Conservation (phyloP, 495 filamentous ascomycete genomes). For the Aspergillus panamensis region DNA sequence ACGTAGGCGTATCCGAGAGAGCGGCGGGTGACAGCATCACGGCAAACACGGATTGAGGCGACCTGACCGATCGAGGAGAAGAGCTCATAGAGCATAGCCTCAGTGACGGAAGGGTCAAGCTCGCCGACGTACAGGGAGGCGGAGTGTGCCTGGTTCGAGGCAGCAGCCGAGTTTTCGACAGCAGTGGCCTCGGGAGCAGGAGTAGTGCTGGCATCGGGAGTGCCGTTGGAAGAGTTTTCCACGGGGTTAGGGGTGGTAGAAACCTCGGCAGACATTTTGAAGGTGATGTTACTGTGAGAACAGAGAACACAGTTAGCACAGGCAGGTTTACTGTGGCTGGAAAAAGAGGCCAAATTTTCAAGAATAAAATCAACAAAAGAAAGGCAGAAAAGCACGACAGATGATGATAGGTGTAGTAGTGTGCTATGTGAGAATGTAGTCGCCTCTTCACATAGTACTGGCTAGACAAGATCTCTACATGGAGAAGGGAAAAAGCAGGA, state of each 20-base stretch:
- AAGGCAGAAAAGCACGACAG: not conserved
- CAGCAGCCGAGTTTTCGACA: slow-evolving; percentile 41
- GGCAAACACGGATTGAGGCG: slow-evolving; percentile 98
- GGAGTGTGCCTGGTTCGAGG: slow-evolving; percentile 80
- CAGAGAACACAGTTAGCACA: not conserved
- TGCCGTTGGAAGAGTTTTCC: slow-evolving; percentile 40
- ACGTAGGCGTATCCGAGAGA: slow-evolving; percentile 99
- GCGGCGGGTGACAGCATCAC: slow-evolving; percentile 96
- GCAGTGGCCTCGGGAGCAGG: slow-evolving; percentile 36
- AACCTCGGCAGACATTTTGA: slow-evolving; percentile 48
- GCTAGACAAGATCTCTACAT: too few relatives aligned
- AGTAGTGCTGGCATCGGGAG: slow-evolving; percentile 38
- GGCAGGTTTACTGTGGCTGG: not conserved
- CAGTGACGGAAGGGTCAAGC: slow-evolving; percentile 93
- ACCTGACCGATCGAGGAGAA: slow-evolving; percentile 99
- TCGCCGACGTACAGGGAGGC: slow-evolving; percentile 99
- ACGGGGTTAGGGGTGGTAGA: slow-evolving; percentile 37
- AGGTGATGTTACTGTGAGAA: slow-evolving; percentile 22
- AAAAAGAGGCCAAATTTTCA: not conserved
- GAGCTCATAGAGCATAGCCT: slow-evolving; percentile 99
- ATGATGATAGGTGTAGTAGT: too few relatives aligned
- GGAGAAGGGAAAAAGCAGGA: too few relatives aligned
- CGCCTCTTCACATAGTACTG: too few relatives aligned
- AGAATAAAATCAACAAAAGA: not conserved
- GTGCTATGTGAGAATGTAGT: too few relatives aligned